phyloP scores from a whole-genome alignment of 176 grass and related monocot genomes.

The Oryza coarctata region DNA sequence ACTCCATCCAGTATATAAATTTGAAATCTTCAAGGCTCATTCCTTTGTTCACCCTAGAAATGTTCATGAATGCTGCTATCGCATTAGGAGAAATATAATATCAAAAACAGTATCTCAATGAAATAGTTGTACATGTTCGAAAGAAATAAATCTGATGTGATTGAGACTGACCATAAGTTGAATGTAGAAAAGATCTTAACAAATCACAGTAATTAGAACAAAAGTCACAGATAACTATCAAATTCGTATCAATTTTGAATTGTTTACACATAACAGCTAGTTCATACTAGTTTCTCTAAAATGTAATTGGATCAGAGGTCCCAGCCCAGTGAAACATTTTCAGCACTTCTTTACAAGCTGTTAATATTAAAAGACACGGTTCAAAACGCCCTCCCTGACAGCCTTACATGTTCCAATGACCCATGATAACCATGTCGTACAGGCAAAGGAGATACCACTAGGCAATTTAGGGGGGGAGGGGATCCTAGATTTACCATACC shows the following conservation, averaged over 20 bases:
- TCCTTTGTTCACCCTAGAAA: constrained; percentile 81
- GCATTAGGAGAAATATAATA: constrained; percentile 37
- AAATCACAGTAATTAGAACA: not conserved
- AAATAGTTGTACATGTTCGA: not conserved
- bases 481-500: not conserved
- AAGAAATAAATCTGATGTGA: not conserved
- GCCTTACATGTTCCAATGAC: not conserved
- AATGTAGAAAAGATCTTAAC: not conserved
- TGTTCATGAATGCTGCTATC: constrained; percentile 29
- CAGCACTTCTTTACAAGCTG: not conserved
- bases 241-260: not conserved
- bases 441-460: not conserved
- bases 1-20: constrained; percentile 99
- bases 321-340: not conserved
- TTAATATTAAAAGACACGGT: not conserved
- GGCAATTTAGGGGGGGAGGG: not conserved
- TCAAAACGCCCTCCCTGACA: not conserved
- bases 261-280: not conserved
- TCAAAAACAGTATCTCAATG: constrained; percentile 10
- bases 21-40: constrained; percentile 93
- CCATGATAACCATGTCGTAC: not conserved
- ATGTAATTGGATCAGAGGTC: not conserved
- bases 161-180: not conserved
- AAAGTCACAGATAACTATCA: constrained; percentile 18
- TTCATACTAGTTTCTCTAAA: not conserved